Base-by-base conservation (phyloP, 345 rosid genomes). In the Nasturtium officinale region DNA sequence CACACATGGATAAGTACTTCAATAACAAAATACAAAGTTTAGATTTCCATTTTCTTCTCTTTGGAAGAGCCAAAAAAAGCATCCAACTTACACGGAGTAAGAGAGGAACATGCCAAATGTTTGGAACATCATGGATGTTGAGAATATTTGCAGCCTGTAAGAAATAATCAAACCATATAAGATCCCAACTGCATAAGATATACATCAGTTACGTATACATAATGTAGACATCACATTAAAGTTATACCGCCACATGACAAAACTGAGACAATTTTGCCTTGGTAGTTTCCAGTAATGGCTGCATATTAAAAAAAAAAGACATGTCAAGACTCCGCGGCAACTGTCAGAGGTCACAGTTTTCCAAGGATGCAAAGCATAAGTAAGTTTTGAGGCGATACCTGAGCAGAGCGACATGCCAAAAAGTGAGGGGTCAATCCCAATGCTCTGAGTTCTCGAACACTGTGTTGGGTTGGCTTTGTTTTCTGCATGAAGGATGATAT, bases 21-120 rank as follows among this genome's bases (percentile, higher is more conserved):
- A 77, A 18, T 1, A 51, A 52, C 43, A 69, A 55, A 55, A 47
- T 16, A 62, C 15, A 20, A 28, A 55, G 3, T 23, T 64, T 18
- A 25, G 7, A 9, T 17, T 61, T 43, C 50, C 60, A n/a, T 12
- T 50, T 69, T 15, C n/a, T 28, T 52, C 57, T 40, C 74, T 75
- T 48, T 77, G 33, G 15, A 54, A 56, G 73, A 79, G 71, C 15
- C 46, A 67, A 70, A 77, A 77, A 72, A 32, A 23, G 51, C 35
- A 70, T 7, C 32, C 47, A 71, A 83, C 90, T 78, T 82, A 95
- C 99, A 77, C 88, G 81, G 50, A 95, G 87, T 48, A 95, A 76
- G 28, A 90, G 85, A 74, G 99, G 99, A 86, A 95, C 66, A 69
- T 95, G 96, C 98, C 98, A 91, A 77, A 95, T 90, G 85, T 91